Evolutionary conservation across 2,329 filamentous ascomycete species (phyloP), one percentile per base, ranked within the genome.

Genomic region (Talaromyces pinophilus): DNA sequence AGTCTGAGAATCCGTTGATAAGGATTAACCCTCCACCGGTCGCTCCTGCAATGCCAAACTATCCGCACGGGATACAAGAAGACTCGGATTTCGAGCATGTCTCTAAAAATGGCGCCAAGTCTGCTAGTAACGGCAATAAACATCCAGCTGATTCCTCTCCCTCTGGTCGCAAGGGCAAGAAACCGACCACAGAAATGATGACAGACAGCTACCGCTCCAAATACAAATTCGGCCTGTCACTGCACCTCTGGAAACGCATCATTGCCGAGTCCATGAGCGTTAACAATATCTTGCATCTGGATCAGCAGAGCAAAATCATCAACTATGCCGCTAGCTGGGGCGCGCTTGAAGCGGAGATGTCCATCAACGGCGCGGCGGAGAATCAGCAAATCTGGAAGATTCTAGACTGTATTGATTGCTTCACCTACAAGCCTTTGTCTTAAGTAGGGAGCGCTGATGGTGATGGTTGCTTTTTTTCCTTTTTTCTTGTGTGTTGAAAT

Each of bases 351-450:
- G 70, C 74, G 40, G 74, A 77, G 66, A 60, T 77, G 64, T 71
- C 69, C 0, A 73, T 76, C 28, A 71, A 70, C 25, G 75, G 75
- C 0, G 72, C 69, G 2, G 71, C 72, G 7, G 64, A 73, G 40
- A 68, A 75, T 60, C 74, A 78, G 67, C 76, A 78, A 40, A 72
- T 78, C 42, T 76, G 75, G 75, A 77, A 76, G 50, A 73, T 77
- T 42, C 68, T 78, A 35, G 74, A 75, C 28, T 74, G 71, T 15
- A 72, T 77, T 22, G 68, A 70, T 10, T 78, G 76, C 61, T 74
- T 78, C 60, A 72, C 67, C 13, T 78, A 78, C 64, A 71, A 67
- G 40, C 62, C 69, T 35, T 44, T 65, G 59, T 71, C 59, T 38
- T 69, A 59, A 66, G 38, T 8, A 42, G 4, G 22, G 25, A 25